Base-by-base conservation (phyloP, 306 rosid species). In the Dryas octopetala region DNA sequence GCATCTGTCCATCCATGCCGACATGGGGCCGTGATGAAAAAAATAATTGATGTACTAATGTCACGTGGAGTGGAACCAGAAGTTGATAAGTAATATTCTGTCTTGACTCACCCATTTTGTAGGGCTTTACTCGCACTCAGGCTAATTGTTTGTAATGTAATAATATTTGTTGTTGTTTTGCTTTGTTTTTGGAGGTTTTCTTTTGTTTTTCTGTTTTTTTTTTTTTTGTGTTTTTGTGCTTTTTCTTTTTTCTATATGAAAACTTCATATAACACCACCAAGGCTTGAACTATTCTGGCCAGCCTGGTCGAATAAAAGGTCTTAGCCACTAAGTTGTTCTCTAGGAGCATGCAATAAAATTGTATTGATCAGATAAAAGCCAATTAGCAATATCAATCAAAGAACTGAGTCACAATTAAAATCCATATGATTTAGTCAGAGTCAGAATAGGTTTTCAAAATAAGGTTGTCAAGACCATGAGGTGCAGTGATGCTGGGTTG, bases 11-110 rank as follows among this genome's bases (percentile, higher is more conserved):
- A 95, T 88, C 97, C 99, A 70, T 95, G 99, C 75, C 82, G 88
- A 72, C 98, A 94, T 80, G 98, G 98, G 62, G 95, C 98, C 16
- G 97, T 94, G 74, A 94, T 94, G 98, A 94, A 94, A 86, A 94
- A 94, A 79, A 94, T 94, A 71, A 91, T 94, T 52, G 97, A 94
- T 81, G 98, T 94, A 59, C 80, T 91, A 64, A 88, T 95, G 97
- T 91, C 97, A 16, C 97, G 91, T 19, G 97, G 97, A 16, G 99
- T 93, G 61, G 98, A 94, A 83, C 98, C 98, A 38, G 97, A 94
- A 90, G 98, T 94, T 82, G 96, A 94, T 75, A 91, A 91, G 98
- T 94, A 86, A 51, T 10, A 66, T 67, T 49, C 76, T 65, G 7
- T 74, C 58, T 66, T 58, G 3, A 12, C 48, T 23, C 51, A 49